Conservation (phyloP, 129 eudicot species). For the Sambucus nigra region DNA sequence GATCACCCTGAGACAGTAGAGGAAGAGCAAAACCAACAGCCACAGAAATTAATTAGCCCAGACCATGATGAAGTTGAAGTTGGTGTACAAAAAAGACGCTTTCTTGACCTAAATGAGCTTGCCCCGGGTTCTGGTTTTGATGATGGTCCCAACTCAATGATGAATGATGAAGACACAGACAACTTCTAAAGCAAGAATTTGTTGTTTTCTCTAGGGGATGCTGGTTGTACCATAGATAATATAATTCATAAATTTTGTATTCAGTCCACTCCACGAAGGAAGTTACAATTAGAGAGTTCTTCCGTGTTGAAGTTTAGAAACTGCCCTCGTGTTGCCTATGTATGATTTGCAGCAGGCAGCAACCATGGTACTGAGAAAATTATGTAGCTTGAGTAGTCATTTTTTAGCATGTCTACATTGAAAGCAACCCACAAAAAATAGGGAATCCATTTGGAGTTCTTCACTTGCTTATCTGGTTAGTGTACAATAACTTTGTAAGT, state of each 20-base stretch:
- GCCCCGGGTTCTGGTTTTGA: conserved; percentile 96
- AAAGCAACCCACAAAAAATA: conserved; percentile 10
- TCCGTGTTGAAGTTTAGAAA: conserved; percentile 15
- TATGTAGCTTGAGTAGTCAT: conserved; percentile 30
- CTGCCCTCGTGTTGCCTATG: conserved; percentile 21
- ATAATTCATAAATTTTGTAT: conserved; percentile 1
- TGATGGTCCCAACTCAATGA: conserved; percentile 48
- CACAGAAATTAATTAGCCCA: conserved; percentile 31
- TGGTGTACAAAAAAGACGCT: conserved; percentile 42
- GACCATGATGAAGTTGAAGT: conserved; percentile 45
- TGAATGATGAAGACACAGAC: conserved; percentile 53
- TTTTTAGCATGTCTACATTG: conserved; percentile 29
- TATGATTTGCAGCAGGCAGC: conserved; percentile 9
- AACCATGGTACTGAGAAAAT: conserved; percentile 11
- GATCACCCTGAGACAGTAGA: conserved; percentile 27
- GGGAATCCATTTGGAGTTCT: conserved; percentile 11
- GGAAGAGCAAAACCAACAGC: conserved; percentile 26
- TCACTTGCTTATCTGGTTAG: conserved; percentile 12
- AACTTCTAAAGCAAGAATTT: conserved; percentile 27
- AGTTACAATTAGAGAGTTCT: conserved; percentile 15
- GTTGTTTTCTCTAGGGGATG: conserved; percentile 13
- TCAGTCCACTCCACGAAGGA: conserved; percentile 7
- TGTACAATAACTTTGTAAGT: conserved; percentile 33
- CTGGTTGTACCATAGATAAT: conserved; percentile 15
- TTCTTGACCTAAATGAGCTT: conserved; percentile 91